These are phyloP conservation scores for Crataegus laevigata DNA, from an alignment of 306 rosid species.

Conservation along the genomic window DNA sequence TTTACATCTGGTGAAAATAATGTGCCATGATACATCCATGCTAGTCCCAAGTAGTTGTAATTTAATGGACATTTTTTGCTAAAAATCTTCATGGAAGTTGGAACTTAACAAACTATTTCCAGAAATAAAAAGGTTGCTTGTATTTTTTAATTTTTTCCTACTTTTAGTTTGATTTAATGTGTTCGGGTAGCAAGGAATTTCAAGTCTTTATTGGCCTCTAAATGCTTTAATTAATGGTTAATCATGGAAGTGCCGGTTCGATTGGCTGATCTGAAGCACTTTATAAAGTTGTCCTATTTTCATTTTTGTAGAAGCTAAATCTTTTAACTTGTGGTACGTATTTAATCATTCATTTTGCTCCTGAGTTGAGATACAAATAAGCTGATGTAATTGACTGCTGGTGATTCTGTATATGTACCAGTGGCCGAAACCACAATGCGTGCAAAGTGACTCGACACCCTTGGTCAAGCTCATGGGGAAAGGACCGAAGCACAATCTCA, in stretches of 20 bases:
- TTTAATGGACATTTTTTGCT: not conserved
- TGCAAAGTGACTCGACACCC: constrained; percentile 70
- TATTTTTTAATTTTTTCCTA: not conserved
- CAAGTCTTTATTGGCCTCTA: not conserved
- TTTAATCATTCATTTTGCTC: not conserved
- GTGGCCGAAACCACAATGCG: constrained; percentile 41
- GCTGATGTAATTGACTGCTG: not conserved
- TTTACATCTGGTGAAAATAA: not conserved
- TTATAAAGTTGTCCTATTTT: not conserved
- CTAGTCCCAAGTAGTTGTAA: not conserved
- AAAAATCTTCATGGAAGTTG: not conserved
- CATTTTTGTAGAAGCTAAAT: not conserved
- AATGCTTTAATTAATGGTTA: not conserved
- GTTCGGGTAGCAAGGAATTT: not conserved
- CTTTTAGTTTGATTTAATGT: not conserved
- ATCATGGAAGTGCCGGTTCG: not conserved
- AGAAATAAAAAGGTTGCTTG: not conserved
- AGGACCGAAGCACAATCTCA: constrained; percentile 49
- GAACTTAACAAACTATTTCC: not conserved
- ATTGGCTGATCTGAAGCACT: not conserved
- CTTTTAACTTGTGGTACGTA: not conserved
- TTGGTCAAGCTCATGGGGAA: constrained; percentile 45
- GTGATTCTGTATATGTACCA: constrained; percentile 30
- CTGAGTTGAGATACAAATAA: not conserved
- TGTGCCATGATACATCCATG: not conserved